Conservation (phyloP, 1,139 yeast genomes). For the Pichia sp. region DNA sequence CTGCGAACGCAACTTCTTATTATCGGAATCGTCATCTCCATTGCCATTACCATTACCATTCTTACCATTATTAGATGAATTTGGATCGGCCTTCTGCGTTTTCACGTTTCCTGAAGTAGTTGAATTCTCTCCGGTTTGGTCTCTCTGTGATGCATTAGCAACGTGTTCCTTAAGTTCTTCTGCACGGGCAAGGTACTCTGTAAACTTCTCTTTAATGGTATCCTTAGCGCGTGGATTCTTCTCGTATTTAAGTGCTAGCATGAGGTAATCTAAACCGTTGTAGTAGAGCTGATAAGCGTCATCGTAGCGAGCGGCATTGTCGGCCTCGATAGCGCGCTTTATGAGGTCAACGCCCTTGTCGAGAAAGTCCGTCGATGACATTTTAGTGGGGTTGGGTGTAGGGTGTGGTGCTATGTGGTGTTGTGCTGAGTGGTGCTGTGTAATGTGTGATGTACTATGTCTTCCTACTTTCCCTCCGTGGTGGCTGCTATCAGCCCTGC, state of each 20-base stretch:
- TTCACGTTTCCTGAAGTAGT: slow-evolving; percentile 53
- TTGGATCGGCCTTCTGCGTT: slow-evolving; percentile 42
- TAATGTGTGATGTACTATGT: too few relatives aligned
- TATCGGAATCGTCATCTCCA: slow-evolving; percentile 67
- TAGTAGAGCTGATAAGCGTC: slow-evolving; percentile 93
- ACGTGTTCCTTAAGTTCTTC: slow-evolving; percentile 90
- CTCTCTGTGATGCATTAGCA: slow-evolving; percentile 51
- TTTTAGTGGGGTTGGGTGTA: too few relatives aligned
- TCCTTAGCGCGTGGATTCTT: slow-evolving; percentile 87
- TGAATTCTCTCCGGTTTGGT: slow-evolving; percentile 42
- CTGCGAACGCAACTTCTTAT: slow-evolving; percentile 85
- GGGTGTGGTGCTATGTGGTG: too few relatives aligned
- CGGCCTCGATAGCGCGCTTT: slow-evolving; percentile 93
- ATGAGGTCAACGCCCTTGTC: slow-evolving; percentile 91
- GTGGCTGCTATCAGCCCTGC: too few relatives aligned
- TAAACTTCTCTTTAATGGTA: slow-evolving; percentile 78
- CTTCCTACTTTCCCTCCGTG: too few relatives aligned
- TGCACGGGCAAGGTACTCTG: slow-evolving; percentile 88
- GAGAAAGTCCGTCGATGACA: slow-evolving; percentile 64
- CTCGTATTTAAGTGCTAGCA: slow-evolving; percentile 95
- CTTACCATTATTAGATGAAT: slow-evolving; percentile 39
- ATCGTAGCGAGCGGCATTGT: slow-evolving; percentile 81
- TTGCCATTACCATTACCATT: slow-evolving; percentile 41
- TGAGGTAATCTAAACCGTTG: slow-evolving; percentile 88
- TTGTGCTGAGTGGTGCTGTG: too few relatives aligned